Evolutionary conservation across 306 rosid genomes (phyloP).

Genomic region (Dalbergia cochinchinensis): DNA sequence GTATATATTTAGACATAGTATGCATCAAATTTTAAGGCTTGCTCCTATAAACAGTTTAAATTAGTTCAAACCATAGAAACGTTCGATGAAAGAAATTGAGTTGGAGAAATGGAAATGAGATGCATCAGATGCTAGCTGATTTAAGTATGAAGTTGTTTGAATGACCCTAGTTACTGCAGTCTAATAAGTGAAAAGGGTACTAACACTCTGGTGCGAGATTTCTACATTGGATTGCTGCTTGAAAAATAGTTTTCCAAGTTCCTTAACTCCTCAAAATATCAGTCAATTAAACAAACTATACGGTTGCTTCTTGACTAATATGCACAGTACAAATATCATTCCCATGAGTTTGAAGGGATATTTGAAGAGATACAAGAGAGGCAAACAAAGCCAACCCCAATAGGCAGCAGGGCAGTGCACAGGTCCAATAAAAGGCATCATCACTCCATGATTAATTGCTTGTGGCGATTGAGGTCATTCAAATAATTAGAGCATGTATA

Average conservation of each 20-base stretch:
- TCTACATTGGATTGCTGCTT: constrained; percentile 12
- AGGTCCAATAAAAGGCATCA: constrained; percentile 33
- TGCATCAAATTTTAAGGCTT: too few relatives aligned
- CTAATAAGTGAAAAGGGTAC: too few relatives aligned
- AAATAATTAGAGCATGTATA: constrained; percentile 75
- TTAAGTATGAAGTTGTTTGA: too few relatives aligned
- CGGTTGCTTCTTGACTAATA: constrained; percentile 36
- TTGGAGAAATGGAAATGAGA: too few relatives aligned
- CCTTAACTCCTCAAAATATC: constrained; percentile 2
- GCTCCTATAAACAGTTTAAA: too few relatives aligned
- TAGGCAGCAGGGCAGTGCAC: constrained; percentile 1
- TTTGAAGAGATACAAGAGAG: constrained; percentile 30
- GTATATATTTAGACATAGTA: neutral
- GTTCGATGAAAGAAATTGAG: too few relatives aligned
- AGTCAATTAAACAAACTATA: constrained; percentile 21
- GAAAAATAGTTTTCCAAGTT: neutral
- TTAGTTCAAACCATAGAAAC: too few relatives aligned
- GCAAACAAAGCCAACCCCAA: constrained; percentile 30
- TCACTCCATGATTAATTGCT: constrained; percentile 80
- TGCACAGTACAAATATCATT: constrained; percentile 31
- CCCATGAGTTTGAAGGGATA: constrained; percentile 33
- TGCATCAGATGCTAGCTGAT: too few relatives aligned
- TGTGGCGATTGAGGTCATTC: constrained; percentile 74
- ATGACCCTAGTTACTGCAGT: too few relatives aligned
- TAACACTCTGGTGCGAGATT: constrained; percentile 9